Base-by-base conservation (phyloP, 805 yeast genomes). In the Wickerhamomyces bovis region DNA sequence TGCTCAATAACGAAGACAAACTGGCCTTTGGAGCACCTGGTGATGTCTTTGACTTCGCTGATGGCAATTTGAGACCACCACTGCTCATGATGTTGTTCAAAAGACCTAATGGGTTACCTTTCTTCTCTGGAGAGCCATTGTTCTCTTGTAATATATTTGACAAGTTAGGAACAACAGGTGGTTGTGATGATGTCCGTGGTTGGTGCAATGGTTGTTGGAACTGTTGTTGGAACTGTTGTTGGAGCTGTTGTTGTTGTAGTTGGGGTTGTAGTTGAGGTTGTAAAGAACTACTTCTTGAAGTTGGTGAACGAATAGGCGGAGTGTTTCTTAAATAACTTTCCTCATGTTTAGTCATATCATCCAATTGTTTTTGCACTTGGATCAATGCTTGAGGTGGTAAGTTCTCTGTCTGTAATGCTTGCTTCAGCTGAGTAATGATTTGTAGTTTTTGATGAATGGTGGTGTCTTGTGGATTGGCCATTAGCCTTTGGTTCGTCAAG, bases 311-410 rank as follows among this genome's bases (percentile, higher is more conserved):
- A 16, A 11, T 13, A 13, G n/a, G n/a, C 13, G 31, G 31, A 4
- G 36, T 33, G 18, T 58, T 61, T 40, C 63, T 61, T 44, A 61
- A 62, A 47, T 58, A 55, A 25, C 61, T 64, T 44, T 71, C 73
- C 12, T 73, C 69, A 44, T 66, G 46, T 59, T 63, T 57, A 55
- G 70, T 58, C 65, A 58, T 53, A 13, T 54, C 60, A 18, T 57
- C 65, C 26, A 70, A 54, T 50, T 69, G 72, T 54, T 51, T 65
- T 71, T 68, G 73, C 55, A 62, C 67, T 35, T 55, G 64, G 28
- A 51, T 55, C 35, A 70, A 55, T 2, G 66, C 62, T 11, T 59
- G 56, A 7, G 54, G 52, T 1, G 71, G 55, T 48, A 68, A 43
- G 33, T 60, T 56, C 41, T 67, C 68, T 25, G 61, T 57, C 43